These are phyloP conservation scores for Crithidia brevicula DNA, from an alignment of 208 protist species.

Conservation along the genomic window DNA sequence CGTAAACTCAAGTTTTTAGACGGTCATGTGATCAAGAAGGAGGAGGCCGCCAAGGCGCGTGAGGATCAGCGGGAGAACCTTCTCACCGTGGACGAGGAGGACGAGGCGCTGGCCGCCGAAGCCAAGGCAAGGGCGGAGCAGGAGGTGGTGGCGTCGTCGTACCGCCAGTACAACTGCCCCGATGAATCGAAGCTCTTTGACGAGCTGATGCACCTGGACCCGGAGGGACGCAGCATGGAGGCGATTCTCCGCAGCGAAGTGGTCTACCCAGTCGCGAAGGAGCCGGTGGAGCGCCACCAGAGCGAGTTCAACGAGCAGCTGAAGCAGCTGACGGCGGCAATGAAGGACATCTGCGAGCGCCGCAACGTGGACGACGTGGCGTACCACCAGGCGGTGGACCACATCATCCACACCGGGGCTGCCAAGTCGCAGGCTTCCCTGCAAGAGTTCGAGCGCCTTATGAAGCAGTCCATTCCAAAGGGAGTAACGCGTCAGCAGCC, in stretches of 20 bases:
- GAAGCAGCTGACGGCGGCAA: conserved; percentile 76
- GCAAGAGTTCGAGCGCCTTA: conserved; percentile 60
- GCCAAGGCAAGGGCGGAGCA: conserved; percentile 50
- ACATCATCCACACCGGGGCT: conserved; percentile 47
- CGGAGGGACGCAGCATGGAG: conserved; percentile 61
- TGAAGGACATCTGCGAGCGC: conserved; percentile 67
- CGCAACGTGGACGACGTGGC: conserved; percentile 67
- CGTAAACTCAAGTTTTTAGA: conserved; percentile 74
- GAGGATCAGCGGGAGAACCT: conserved; percentile 87
- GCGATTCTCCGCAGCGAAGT: conserved; percentile 64
- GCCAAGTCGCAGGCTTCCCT: conserved; percentile 54
- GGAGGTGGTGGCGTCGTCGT: conserved; percentile 47
- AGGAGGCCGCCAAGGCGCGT: conserved; percentile 54
- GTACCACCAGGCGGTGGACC: conserved; percentile 42
- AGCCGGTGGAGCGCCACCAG: conserved; percentile 73
- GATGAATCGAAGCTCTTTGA: conserved; percentile 80
- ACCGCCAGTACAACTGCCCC: conserved; percentile 83
- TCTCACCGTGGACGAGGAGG: conserved; percentile 80
- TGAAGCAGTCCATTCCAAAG: conserved; percentile 56
- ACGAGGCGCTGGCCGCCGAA: conserved; percentile 46
- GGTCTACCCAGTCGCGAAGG: conserved; percentile 65
- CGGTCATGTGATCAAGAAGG: conserved; percentile 46
- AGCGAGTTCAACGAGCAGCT: conserved; percentile 83
- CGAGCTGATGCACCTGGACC: conserved; percentile 65
- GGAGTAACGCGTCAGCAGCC: conserved; percentile 10